Evolutionary conservation across 495 filamentous ascomycete species (phyloP), one percentile per base, ranked within the genome.

Genomic region (Penicillium egyptiacum): DNA sequence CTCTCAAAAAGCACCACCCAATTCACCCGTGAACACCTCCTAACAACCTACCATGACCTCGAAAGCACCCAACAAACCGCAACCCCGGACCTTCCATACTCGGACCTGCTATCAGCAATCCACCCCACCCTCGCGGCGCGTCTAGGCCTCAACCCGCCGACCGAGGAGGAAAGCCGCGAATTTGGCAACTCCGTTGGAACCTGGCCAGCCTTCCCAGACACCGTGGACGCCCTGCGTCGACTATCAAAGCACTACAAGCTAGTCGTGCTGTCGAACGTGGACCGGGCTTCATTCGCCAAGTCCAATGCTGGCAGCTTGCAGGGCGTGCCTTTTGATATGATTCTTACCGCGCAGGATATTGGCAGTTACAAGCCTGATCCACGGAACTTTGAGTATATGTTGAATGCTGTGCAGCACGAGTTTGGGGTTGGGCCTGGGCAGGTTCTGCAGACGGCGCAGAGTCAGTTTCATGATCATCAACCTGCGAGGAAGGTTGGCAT

Each of bases 281-380:
- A 90, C 68, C 75, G 80, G 25, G 73, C 56, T 11, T 86, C 82
- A 50, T 88, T 91, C 55, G 63, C 63, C 1, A 66, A 70, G 3
- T 84, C 85, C 0, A 67, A 82, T 0, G 65, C 55, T 0, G 76
- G 76, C 1, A 75, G 79, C 37, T 67, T 84, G 31, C 67, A 76
- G 25, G 71, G 64, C 11, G 54, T 74, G 6, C 53, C 50, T 3
- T 91, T 92, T 58, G 86, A 89, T 61, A 78, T 79, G 12, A 72
- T 89, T 7, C 83, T 85, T 68, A 90, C 88, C 19, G 89, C 89
- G 14, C 77, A 91, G 73, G 80, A 86, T 42, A 82, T 91, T 33
- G 88, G 89, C 7, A 74, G 70, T 16, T 92, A 92, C 63, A 93
- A 92, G 75, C 89, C 89, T 1, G 72, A 77, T 56, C 65, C 72